Conservation (phyloP, 176 grass and related monocot species). For the Urochloa ruziziensis region DNA sequence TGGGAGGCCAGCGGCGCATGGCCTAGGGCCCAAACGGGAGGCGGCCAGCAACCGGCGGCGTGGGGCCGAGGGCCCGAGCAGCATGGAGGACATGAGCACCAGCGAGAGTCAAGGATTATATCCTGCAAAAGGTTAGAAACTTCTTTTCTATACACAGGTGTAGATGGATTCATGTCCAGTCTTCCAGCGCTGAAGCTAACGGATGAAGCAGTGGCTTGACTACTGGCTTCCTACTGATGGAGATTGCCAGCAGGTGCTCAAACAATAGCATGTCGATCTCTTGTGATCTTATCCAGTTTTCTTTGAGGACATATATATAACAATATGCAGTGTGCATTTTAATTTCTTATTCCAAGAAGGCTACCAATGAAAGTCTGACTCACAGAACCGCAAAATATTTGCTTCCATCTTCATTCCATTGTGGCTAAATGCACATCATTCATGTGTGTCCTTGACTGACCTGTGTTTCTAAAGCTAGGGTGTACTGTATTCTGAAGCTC, state of each 20-base stretch:
- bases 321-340: background rate
- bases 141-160: no score
- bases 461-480: background rate
- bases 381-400: conserved; percentile 65
- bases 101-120: no score
- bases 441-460: conserved; percentile 18
- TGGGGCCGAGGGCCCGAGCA: no score
- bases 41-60: no score
- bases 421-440: conserved; percentile 62
- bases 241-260: conserved; percentile 61
- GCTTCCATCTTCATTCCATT: conserved; percentile 88
- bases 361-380: conserved; percentile 51
- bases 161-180: no score
- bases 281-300: background rate
- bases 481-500: background rate
- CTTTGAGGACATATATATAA: background rate
- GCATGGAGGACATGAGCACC: no score
- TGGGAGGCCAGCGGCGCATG: no score
- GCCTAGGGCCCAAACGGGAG: no score
- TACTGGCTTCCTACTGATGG: conserved; percentile 61
- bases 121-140: no score
- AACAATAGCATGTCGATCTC: background rate
- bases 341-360: conserved; percentile 58
- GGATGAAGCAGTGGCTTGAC: conserved; percentile 84
- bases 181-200: no score